Percentiles rank a stretch among this genome's conserved stretches.
Conservation (phyloP, 1,284 basidiomycete genomes). For the Takashimella tepidaria region DNA sequence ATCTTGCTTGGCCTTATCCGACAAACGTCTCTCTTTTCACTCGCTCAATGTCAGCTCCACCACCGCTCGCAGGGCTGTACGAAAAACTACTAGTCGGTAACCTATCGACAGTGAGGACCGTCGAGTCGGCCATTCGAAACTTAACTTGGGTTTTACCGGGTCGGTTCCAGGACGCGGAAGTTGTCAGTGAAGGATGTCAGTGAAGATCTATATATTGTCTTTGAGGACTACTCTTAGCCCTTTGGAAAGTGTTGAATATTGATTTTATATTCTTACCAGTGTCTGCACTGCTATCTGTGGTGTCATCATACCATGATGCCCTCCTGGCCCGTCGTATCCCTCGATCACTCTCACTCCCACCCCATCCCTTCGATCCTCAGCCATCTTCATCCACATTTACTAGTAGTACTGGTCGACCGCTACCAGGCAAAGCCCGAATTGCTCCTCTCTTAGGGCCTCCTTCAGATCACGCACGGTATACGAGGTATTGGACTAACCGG, state of each 20-base stretch:
- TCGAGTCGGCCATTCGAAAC: conserved; percentile 82
- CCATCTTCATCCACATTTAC: conserved; percentile 62
- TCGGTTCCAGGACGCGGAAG: conserved; percentile 91
- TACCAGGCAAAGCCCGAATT: conserved; percentile 11
- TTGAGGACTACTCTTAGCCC: conserved; percentile 1
- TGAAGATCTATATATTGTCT: conserved; percentile 26
- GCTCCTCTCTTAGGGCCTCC: conserved; percentile 33
- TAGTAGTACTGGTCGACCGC: conserved; percentile 24
- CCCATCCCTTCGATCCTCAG: conserved; percentile 52
- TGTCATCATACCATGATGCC: conserved; percentile 68
- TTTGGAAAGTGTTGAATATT: conserved; percentile 5
- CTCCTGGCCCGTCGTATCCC: conserved; percentile 63
- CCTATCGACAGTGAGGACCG: conserved; percentile 72
- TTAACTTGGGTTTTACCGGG: conserved; percentile 93
- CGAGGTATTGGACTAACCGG: conserved; percentile 70
- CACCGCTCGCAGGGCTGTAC: conserved; percentile 53
- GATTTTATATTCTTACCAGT: conserved; percentile 23
- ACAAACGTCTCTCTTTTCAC: too few species aligned
- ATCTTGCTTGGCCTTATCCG: too few species aligned
- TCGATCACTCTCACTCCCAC: conserved; percentile 61
- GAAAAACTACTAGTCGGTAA: conserved; percentile 77
- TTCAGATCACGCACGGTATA: conserved; percentile 55
- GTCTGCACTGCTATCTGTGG: conserved; percentile 41
- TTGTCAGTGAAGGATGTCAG: conserved; percentile 85
- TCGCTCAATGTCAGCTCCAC: too few species aligned